Base-by-base conservation (phyloP, 2,329 filamentous ascomycete genomes). In the Apiospora aurea region DNA sequence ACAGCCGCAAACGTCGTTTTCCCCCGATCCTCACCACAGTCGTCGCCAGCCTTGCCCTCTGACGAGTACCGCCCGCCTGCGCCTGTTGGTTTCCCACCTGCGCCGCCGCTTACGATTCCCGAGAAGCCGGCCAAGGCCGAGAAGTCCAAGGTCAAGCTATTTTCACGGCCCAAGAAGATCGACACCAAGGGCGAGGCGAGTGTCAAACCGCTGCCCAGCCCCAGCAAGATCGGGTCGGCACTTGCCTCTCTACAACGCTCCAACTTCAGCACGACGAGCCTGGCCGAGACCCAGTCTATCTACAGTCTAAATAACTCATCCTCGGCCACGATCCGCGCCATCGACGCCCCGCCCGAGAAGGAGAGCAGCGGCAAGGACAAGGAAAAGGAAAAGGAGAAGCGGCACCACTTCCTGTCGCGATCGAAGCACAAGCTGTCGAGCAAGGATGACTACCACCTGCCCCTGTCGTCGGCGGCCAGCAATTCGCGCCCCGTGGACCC, bases 131-230 rank as follows among this genome's bases (percentile, higher is more conserved):
- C 80, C 44, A 89, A 89, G 76, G 85, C 88, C 41, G 91, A 94
- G 77, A 93, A 94, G 81, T 91, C 91, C 73, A 95, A 94, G 82
- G 92, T 94, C 80, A 96, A 96, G 84, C 86, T 96, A 41, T 95
- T 95, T 79, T 94, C 92, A 8, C 89, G 93, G 69, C 93, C 93
- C 0, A 92, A 92, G 78, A 94, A 92, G 82, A 93, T 94, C 76
- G 88, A 89, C 69, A 90, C 91, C 72, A 94, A 93, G 79, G 88
- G 90, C 47, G 92, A 94, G 13, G 75, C 86, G 8, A 92, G 90
- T 77, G 87, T 91, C 24, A 91, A 92, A 75, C 88, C 91, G 1
- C 80, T 94, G 34, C 92, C 93, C 0, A 95, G 93, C 74, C 93
- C 93, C 1, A 90, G 90, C 75, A 93, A 92, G 82, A 89, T 93